Conservation (phyloP, 306 rosid species). For the Acacia acuminata region DNA sequence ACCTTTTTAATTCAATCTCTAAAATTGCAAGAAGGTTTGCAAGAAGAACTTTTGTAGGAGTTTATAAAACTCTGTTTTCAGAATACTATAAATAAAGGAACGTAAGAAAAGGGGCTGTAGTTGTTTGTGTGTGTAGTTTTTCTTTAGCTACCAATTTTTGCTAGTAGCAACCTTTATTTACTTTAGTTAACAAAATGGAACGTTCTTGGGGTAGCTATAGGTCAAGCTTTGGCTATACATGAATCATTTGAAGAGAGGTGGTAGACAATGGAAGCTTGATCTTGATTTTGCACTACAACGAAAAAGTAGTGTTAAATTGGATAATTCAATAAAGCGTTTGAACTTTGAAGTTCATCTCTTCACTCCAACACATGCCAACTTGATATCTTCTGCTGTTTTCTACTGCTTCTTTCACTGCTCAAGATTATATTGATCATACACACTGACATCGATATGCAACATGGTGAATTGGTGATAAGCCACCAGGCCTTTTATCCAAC, state of each 20-base stretch:
- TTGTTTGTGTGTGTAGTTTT: not conserved
- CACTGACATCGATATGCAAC: not conserved
- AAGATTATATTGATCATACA: not conserved
- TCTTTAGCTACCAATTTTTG: not conserved
- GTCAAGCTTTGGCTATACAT: not conserved
- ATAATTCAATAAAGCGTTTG: not conserved
- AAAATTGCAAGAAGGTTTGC: not conserved
- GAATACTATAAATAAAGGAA: not conserved
- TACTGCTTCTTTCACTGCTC: not conserved
- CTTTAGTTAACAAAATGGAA: not conserved
- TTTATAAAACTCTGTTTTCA: not conserved
- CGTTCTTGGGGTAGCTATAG: not conserved
- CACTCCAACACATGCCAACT: not conserved
- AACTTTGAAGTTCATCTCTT: not conserved
- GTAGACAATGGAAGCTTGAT: not conserved
- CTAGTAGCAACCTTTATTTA: not conserved
- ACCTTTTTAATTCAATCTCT: not conserved
- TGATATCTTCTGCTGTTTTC: not conserved
- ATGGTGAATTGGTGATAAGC: not conserved
- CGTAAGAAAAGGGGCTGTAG: not conserved
- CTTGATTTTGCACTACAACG: not conserved
- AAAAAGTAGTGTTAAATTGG: not conserved
- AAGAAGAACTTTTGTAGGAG: not conserved
- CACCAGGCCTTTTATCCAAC: not conserved
- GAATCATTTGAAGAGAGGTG: not conserved